phyloP scores from a whole-genome alignment of 1,139 yeast genomes.

The Pichia cactophila region DNA sequence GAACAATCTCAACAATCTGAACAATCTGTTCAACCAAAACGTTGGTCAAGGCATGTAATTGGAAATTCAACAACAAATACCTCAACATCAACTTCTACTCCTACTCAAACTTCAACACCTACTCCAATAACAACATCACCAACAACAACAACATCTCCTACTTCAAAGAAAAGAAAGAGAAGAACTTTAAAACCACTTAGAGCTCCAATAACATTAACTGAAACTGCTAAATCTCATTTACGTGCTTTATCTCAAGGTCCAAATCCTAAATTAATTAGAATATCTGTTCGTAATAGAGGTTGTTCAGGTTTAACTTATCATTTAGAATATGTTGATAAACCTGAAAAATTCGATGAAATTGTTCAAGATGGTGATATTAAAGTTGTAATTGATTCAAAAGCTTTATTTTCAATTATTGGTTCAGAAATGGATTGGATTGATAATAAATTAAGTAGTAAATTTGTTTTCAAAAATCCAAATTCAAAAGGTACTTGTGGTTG shows the following conservation, averaged over 20 bases:
- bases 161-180: slow-evolving; percentile 40
- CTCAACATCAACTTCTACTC: not conserved
- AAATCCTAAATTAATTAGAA: slow-evolving; percentile 78
- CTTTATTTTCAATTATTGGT: slow-evolving; percentile 89
- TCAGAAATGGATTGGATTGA: slow-evolving; percentile 98
- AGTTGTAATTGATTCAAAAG: slow-evolving; percentile 90
- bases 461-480: slow-evolving; percentile 90
- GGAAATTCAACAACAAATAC: not conserved
- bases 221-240: slow-evolving; percentile 68
- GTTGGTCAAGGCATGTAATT: slow-evolving; percentile 24
- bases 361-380: slow-evolving; percentile 91
- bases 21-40: slow-evolving; percentile 6
- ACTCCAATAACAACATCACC: not conserved
- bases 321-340: slow-evolving; percentile 78
- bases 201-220: slow-evolving; percentile 75
- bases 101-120: not conserved
- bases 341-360: slow-evolving; percentile 90
- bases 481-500: slow-evolving; percentile 98
- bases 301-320: slow-evolving; percentile 93
- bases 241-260: slow-evolving; percentile 66
- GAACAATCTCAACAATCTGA: not conserved
- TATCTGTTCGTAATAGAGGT: slow-evolving; percentile 93
- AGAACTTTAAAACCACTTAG: slow-evolving; percentile 76
- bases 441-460: slow-evolving; percentile 80
- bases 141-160: not conserved